Evolutionary conservation across 2,329 filamentous ascomycete species (phyloP).

Genomic region (Beauveria rudraprayagi): DNA sequence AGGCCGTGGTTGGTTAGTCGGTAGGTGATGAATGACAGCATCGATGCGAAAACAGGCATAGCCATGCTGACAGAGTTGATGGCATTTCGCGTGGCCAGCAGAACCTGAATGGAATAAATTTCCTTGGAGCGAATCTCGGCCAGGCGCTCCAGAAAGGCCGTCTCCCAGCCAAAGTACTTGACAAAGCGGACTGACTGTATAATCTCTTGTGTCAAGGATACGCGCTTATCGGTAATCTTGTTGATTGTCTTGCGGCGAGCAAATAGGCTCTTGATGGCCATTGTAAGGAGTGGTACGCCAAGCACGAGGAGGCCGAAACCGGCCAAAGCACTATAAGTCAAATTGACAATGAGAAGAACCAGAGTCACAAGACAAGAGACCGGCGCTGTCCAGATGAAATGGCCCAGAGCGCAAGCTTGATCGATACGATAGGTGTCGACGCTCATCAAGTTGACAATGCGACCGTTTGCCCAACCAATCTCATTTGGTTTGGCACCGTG

Average conservation of each 20-base stretch:
- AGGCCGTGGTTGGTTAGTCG: slow-evolving; percentile 59
- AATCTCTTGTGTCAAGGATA: slow-evolving; percentile 87
- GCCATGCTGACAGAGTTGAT: slow-evolving; percentile 80
- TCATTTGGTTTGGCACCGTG: slow-evolving; percentile 41
- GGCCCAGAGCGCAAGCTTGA: slow-evolving; percentile 79
- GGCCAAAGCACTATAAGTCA: slow-evolving; percentile 82
- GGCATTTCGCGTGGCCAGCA: slow-evolving; percentile 75
- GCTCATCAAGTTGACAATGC: slow-evolving; percentile 89
- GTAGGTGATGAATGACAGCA: slow-evolving; percentile 87
- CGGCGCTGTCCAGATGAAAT: slow-evolving; percentile 84
- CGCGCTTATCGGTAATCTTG: slow-evolving; percentile 86
- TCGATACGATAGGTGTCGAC: slow-evolving; percentile 92
- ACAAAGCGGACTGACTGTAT: slow-evolving; percentile 86
- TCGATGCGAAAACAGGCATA: slow-evolving; percentile 87
- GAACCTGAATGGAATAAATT: slow-evolving; percentile 73
- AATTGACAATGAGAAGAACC: slow-evolving; percentile 71
- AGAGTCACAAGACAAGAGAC: slow-evolving; percentile 72
- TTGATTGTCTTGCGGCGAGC: slow-evolving; percentile 72
- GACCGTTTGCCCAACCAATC: slow-evolving; percentile 83
- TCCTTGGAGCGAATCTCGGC: slow-evolving; percentile 66
- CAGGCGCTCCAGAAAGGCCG: slow-evolving; percentile 71
- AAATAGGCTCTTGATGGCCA: slow-evolving; percentile 70
- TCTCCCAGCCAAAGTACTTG: slow-evolving; percentile 96
- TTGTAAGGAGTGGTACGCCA: slow-evolving; percentile 68
- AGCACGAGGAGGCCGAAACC: slow-evolving; percentile 78